A percentile compares a stretch with the other conserved stretches of the same genome.
These are phyloP conservation scores for Royoungia palumana DNA, from an alignment of 768 basidiomycete genomes.

Conservation along the genomic window DNA sequence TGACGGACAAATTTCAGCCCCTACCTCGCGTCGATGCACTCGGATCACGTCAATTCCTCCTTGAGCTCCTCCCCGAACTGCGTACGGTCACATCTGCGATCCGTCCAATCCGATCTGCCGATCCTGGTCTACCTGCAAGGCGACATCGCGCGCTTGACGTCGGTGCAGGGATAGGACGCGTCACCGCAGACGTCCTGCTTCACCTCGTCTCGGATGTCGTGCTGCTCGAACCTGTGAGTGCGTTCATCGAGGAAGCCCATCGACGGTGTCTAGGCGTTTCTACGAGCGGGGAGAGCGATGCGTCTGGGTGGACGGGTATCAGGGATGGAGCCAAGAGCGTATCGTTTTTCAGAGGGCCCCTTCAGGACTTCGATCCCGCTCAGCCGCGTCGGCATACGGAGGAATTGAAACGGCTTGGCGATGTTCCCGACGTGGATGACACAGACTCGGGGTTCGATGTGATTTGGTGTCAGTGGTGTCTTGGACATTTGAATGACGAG, in stretches of 20 bases:
- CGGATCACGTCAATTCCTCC: slow-evolving; percentile 83
- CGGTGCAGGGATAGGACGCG: slow-evolving; percentile 91
- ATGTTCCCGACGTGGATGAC: slow-evolving; percentile 52
- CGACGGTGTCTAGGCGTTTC: slow-evolving; percentile 34
- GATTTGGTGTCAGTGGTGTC: slow-evolving; percentile 97
- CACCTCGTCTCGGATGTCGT: slow-evolving; percentile 85
- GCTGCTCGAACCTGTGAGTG: slow-evolving; percentile 81
- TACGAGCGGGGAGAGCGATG: slow-evolving; percentile 30
- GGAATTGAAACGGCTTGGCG: slow-evolving; percentile 67
- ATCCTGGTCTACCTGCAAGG: slow-evolving; percentile 22
- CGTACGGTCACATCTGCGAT: slow-evolving; percentile 74
- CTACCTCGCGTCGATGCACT: slow-evolving; percentile 89
- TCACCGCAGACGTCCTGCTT: slow-evolving; percentile 85
- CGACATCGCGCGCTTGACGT: slow-evolving; percentile 83
- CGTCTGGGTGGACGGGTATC: slow-evolving; percentile 63
- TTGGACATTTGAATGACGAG: slow-evolving; percentile 76
- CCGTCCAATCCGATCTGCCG: slow-evolving; percentile 39
- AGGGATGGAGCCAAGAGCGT: slow-evolving; percentile 63
- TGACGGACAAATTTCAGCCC: slow-evolving; percentile 43
- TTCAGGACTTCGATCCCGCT: slow-evolving; percentile 80
- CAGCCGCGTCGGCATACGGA: slow-evolving; percentile 35
- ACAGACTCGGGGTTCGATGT: slow-evolving; percentile 74
- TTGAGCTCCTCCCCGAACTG: slow-evolving; percentile 77
- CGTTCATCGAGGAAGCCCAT: slow-evolving; percentile 75
- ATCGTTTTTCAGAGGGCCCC: slow-evolving; percentile 71